Base-by-base conservation (phyloP, 2,329 filamentous ascomycete genomes). In the Phaeomoniella chlamydospora region DNA sequence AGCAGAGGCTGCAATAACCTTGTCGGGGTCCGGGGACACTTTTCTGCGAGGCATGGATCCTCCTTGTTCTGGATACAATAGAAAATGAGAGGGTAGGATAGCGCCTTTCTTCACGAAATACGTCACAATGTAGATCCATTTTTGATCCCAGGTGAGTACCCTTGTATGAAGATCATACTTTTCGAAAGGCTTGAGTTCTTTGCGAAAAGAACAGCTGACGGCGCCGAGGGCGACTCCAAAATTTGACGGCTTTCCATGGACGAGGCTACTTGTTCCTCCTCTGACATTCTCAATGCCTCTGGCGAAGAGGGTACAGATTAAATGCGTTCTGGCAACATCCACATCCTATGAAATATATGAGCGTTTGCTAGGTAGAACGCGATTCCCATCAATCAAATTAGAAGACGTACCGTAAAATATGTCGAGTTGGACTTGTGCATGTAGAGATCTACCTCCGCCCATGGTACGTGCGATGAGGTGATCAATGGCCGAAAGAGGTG, bases 341-440 rank as follows among this genome's bases (percentile, higher is more conserved):
- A 26, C n/a, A n/a, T 26, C 22, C 22, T 26, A n/a, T n/a, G n/a
- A n/a, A n/a, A n/a, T n/a, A n/a, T n/a, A n/a, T n/a, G n/a, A n/a
- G n/a, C n/a, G n/a, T n/a, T n/a, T n/a, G n/a, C n/a, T n/a, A n/a
- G n/a, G n/a, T n/a, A n/a, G n/a, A n/a, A n/a, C n/a, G n/a, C n/a
- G n/a, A n/a, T n/a, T n/a, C n/a, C n/a, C n/a, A n/a, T n/a, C 22
- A 26, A 26, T 26, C 22, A 26, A 26, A n/a, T 26, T n/a, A 26
- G n/a, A n/a, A n/a, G n/a, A n/a, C 22, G n/a, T 26, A 26, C 22
- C n/a, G 43, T 39, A 48, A 73, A 72, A 50, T 71, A 72, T 4
- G 68, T 72, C 34, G 53, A 60, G 50, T 73, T 73, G 31, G 58
- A 64, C 47, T 72, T 71, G 37, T 45, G 45, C 5, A 43, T 35